Evolutionary conservation across 2,329 filamentous ascomycete genomes (phyloP), one percentile per base, ranked within the genome.

Genomic region (Balansia obtecta): DNA sequence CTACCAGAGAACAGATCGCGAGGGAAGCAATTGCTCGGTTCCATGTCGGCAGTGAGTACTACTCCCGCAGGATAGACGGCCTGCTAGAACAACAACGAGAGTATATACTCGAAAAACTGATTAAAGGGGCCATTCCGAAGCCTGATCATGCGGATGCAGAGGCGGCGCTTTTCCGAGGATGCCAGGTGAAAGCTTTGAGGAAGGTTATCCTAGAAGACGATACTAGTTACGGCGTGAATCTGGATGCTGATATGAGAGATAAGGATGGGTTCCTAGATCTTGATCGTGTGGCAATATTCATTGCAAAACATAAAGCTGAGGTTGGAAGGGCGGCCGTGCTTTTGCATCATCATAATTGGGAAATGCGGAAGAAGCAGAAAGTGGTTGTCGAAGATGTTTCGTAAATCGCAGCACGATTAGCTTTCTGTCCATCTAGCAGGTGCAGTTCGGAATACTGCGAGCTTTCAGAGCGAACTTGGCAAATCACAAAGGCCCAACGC

Each of bases 11-110:
- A 7, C 48, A 68, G 4, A 68, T 84, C 1, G 71, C 74, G 0
- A 57, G 71, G 0, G 71, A 79, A 46, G 81, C 77, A 0, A 73
- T 86, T 30, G 60, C 57, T 0, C 58, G 54, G 2, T 86, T 85
- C 54, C 63, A 63, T 22, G 65, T 72, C 4, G 61, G 64, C 12
- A 48, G 57, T 0, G 70, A 71, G 37, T 85, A 78, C 56, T 57
- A 68, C 0, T 48, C 54, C 0, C 70, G 69, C 5, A 63, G 76
- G 6, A 54, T 48, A 0, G 66, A 65, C 0, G 80, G 72, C 62
- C 61, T 66, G 10, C 52, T 63, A 1, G 63, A 73, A 48, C 63
- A 65, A 22, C 65, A 74, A 45, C 58, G 58, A 2, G 61, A 72
- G 8, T 63, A 63, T 39, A 63, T 83, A 12, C 73, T 69, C 66